Percentiles rank a stretch among this genome's conserved stretches.
Conservation (phyloP, 305 asterid species). For the Solanum aculeatissimum region DNA sequence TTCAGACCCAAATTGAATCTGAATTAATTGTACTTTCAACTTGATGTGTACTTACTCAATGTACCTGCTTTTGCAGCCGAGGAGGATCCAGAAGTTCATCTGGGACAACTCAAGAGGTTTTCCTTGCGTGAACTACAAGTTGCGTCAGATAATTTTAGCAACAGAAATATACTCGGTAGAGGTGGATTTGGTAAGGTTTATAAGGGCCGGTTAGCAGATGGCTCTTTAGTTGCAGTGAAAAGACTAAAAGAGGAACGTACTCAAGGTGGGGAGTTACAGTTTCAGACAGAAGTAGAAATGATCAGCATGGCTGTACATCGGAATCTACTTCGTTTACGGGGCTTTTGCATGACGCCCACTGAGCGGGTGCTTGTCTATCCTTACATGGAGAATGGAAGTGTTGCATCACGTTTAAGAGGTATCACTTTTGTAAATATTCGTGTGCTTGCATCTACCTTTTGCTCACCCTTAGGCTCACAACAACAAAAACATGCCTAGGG, state of each 20-base stretch:
- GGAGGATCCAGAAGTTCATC: slow-evolving; percentile 71
- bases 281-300: slow-evolving; percentile 67
- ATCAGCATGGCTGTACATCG: slow-evolving; percentile 76
- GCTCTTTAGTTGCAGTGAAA: slow-evolving; percentile 52
- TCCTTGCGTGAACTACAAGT: slow-evolving; percentile 62
- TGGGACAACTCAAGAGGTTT: slow-evolving; percentile 61
- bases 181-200: slow-evolving; percentile 69
- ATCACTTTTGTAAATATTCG: slow-evolving; percentile 1
- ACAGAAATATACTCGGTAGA: slow-evolving; percentile 51
- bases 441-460: neutral
- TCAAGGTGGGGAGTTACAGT: slow-evolving; percentile 63
- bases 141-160: slow-evolving; percentile 56
- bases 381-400: slow-evolving; percentile 67
- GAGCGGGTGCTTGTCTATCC: slow-evolving; percentile 68
- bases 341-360: slow-evolving; percentile 66
- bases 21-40: neutral
- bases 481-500: neutral
- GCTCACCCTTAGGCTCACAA: neutral
- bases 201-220: slow-evolving; percentile 55
- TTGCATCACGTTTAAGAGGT: slow-evolving; percentile 67
- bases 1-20: slow-evolving; percentile 15
- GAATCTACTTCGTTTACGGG: slow-evolving; percentile 53
- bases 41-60: neutral
- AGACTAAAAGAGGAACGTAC: slow-evolving; percentile 67
- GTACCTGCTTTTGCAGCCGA: slow-evolving; percentile 29